phyloP scores from a whole-genome alignment of 108 stramenopile species.

The Nitzschia putrida region DNA sequence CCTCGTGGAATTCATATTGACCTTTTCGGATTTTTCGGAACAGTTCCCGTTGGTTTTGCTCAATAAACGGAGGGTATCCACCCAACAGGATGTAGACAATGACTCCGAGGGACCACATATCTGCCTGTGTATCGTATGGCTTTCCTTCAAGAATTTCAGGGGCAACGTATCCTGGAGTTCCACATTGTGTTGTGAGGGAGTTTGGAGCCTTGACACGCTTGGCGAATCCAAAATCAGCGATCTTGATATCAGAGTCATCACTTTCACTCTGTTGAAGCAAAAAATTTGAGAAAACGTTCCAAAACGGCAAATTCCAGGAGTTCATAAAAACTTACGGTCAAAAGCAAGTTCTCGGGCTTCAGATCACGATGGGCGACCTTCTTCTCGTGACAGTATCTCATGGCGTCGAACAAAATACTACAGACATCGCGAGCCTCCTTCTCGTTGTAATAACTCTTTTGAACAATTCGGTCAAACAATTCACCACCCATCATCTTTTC shows the following conservation, averaged over 20 bases:
- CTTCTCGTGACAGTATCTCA: constrained; percentile 79
- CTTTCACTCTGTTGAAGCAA: constrained; percentile 62
- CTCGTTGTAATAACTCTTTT: constrained; percentile 86
- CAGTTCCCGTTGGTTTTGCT: constrained; percentile 91
- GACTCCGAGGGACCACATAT: constrained; percentile 95
- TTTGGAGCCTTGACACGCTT: constrained; percentile 75
- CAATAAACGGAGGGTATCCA: constrained; percentile 95
- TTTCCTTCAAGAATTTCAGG: constrained; percentile 89
- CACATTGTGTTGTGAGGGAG: constrained; percentile 89
- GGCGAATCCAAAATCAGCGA: constrained; percentile 99
- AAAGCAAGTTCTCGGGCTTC: constrained; percentile 89
- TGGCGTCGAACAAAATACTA: constrained; percentile 68
- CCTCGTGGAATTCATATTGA: constrained; percentile 84
- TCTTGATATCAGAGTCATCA: constrained; percentile 91
- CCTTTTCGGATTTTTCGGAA: constrained; percentile 91
- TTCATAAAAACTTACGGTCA: constrained; percentile 37
- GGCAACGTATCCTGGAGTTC: constrained; percentile 93
- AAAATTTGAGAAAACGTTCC: background rate
- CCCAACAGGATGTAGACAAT: constrained; percentile 92
- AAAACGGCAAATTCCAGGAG: background rate
- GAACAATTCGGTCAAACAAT: constrained; percentile 91
- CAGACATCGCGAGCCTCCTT: constrained; percentile 76
- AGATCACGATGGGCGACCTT: constrained; percentile 88
- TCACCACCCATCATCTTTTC: constrained; percentile 90
- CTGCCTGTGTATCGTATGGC: constrained; percentile 86